A percentile compares a stretch with the other conserved stretches of the same genome.
Evolutionary conservation across 2,329 filamentous ascomycete genomes (phyloP).

Genomic region (Ploettnerulaceae sp.): DNA sequence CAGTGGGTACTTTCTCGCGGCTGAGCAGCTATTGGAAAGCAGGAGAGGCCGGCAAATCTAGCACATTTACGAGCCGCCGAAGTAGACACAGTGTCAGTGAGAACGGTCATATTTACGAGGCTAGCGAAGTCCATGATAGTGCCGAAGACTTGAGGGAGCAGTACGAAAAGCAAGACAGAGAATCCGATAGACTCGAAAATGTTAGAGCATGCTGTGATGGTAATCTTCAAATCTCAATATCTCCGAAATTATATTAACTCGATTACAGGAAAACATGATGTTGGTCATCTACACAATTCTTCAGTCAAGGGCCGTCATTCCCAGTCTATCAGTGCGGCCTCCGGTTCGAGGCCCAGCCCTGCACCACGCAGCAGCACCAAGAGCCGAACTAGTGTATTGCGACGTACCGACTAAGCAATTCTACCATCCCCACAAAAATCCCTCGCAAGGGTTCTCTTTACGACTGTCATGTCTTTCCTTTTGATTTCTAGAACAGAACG

Average conservation of each 20-base stretch:
- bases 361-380: slow-evolving; percentile 8
- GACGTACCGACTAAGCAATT: slow-evolving; percentile 21
- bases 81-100: slow-evolving; percentile 44
- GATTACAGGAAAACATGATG: slow-evolving; percentile 66
- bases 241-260: slow-evolving; percentile 20
- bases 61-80: slow-evolving; percentile 42
- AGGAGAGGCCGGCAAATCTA: slow-evolving; percentile 22
- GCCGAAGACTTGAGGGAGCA: slow-evolving; percentile 78
- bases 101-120: slow-evolving; percentile 45
- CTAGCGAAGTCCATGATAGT: slow-evolving; percentile 63
- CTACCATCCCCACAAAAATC: slow-evolving; percentile 1
- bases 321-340: slow-evolving; percentile 16
- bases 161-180: slow-evolving; percentile 72
- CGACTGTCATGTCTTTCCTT: slow-evolving; percentile 24
- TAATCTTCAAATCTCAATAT: slow-evolving; percentile 44
- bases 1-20: slow-evolving; percentile 48
- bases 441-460: slow-evolving; percentile 19
- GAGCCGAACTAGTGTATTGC: slow-evolving; percentile 24
- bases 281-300: slow-evolving; percentile 52
- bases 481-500: slow-evolving; percentile 9
- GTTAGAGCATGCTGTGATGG: slow-evolving; percentile 97
- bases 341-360: slow-evolving; percentile 15
- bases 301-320: slow-evolving; percentile 42
- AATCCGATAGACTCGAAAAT: slow-evolving; percentile 81
- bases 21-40: slow-evolving; percentile 56